Evolutionary conservation across 805 yeast genomes (phyloP), one percentile per base, ranked within the genome.

Genomic region (Barnettozyma vustinii): DNA sequence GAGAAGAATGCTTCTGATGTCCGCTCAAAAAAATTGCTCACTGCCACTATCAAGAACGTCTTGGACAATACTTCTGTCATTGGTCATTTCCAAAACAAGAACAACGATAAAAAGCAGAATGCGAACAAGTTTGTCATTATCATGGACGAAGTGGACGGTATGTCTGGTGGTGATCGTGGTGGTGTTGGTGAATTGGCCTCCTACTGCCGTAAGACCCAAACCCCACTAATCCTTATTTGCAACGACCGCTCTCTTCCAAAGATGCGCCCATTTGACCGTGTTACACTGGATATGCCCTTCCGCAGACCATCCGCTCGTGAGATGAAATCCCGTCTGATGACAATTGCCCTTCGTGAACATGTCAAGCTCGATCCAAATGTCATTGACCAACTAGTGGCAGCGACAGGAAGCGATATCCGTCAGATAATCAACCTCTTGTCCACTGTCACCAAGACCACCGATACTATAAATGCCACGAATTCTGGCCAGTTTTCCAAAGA

Each of bases 101-200:
- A 47, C 7, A 56, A 56, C 10, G 62, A 60, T 42, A 56, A 51
- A 16, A 53, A 46, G 2, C 37, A 42, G 21, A 76, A 79, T 55
- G 72, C 76, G 43, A 75, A 77, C 46, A 82, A 78, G 52, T 82
- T 92, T 57, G 88, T 90, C 48, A 74, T 94, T 42, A 85, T 94
- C 54, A 90, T 94, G 98, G 99, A 94, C 69, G 99, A 94, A 70
- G 98, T 94, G 27, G 99, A 94, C 66, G 99, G 99, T 57, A 94
- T 94, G 98, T 88, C 96, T 37, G 90, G 95, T 62, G 99, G 99
- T 55, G 99, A 94, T 67, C 84, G 94, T 58, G 99, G 99, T 52
- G 99, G 99, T 54, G 96, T 94, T 25, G 97, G 97, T 21, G 95
- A 90, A 52, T 75, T 94, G 66, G 89, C 97, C 0, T 82, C 84